Evolutionary conservation across 2,329 filamentous ascomycete genomes (phyloP).

Genomic region (Ophiobolus disseminans): DNA sequence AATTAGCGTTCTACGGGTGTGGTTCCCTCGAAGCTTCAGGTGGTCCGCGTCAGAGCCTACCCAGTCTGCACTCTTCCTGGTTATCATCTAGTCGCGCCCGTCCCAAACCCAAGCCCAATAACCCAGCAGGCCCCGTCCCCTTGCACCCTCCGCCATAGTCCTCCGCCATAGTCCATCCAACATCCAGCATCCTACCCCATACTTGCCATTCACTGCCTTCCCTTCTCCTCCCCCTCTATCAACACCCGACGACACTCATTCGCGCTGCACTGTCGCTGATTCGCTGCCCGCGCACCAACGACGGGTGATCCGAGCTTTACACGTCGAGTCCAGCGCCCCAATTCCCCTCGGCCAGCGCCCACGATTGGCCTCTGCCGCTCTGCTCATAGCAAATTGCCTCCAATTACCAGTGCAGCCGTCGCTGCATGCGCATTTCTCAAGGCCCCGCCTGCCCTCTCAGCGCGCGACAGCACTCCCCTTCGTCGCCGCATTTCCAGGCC

Average conservation of each 20-base stretch:
- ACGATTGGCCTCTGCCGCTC: constrained; percentile 38
- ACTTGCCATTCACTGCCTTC: too few species aligned
- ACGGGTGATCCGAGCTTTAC: constrained; percentile 26
- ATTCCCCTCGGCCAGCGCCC: constrained; percentile 26
- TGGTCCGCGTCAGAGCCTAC: constrained; percentile 2
- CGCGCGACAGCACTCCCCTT: constrained; percentile 26
- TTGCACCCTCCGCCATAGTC: too few species aligned
- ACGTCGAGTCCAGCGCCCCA: constrained; percentile 33
- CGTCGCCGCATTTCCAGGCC: constrained; percentile 20
- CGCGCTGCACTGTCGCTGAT: constrained; percentile 7
- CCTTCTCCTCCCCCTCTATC: not conserved
- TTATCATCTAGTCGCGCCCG: not conserved
- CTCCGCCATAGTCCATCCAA: too few species aligned
- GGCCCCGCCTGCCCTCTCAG: constrained; percentile 27
- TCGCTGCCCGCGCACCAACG: constrained; percentile 5
- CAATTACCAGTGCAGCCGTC: constrained; percentile 23
- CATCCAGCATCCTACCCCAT: too few species aligned
- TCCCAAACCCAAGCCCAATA: not conserved
- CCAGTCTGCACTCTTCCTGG: not conserved
- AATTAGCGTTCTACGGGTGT: constrained; percentile 26
- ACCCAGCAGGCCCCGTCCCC: not conserved
- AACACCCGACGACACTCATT: constrained; percentile 7
- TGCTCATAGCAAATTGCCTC: constrained; percentile 20
- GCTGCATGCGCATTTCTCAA: constrained; percentile 37
- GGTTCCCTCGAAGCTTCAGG: constrained; percentile 3